Percentiles rank a stretch among this genome's conserved stretches.
phyloP scores from a whole-genome alignment of 768 basidiomycete species.

The Inosperma sp. region DNA sequence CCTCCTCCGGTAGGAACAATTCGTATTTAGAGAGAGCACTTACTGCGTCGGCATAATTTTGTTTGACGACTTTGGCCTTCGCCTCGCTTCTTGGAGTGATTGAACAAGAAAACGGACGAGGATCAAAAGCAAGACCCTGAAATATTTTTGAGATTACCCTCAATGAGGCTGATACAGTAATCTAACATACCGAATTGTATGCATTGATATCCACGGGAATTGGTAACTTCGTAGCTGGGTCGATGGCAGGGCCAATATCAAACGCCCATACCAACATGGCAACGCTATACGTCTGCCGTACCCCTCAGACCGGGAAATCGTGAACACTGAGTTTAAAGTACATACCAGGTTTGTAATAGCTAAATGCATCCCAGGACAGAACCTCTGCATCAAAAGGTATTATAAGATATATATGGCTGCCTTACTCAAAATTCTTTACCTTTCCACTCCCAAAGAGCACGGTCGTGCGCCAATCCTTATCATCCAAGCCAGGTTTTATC shows the following conservation, averaged over 20 bases:
- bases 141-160: not conserved
- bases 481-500: not conserved
- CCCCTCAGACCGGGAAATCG: not conserved
- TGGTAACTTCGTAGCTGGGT: not conserved
- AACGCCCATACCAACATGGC: not conserved
- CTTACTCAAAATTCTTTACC: not conserved
- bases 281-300: not conserved
- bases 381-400: not conserved
- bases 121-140: not conserved
- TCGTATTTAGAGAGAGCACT: not conserved
- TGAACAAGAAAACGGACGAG: not conserved
- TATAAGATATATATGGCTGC: not conserved
- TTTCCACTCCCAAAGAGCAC: not conserved
- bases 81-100: not conserved
- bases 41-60: not conserved
- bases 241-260: not conserved
- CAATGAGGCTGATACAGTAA: not conserved
- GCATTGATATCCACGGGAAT: not conserved
- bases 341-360: not conserved
- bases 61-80: not conserved
- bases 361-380: too few species aligned
- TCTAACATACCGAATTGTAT: not conserved
- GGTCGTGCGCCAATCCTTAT: not conserved
- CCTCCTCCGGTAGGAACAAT: too few species aligned
- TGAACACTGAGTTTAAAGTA: not conserved